These are phyloP conservation scores for Tribonema minus DNA, from an alignment of 108 stramenopile genomes.

Conservation along the genomic window DNA sequence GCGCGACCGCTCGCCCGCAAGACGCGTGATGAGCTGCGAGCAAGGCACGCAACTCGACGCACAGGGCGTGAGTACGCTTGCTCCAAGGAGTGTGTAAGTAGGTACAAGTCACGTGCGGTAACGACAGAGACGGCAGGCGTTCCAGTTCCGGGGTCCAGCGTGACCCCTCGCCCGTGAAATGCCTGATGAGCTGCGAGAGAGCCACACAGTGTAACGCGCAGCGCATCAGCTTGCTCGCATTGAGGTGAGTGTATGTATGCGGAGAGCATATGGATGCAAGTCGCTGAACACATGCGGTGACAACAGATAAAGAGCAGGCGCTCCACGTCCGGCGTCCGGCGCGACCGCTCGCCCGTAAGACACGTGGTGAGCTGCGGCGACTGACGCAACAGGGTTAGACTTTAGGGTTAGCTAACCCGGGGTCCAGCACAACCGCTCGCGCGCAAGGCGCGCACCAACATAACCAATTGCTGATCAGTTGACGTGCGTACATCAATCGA, in stretches of 20 bases:
- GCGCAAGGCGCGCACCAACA: conserved; percentile 59
- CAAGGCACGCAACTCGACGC: too few relatives aligned
- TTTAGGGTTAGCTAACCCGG: conserved; percentile 50
- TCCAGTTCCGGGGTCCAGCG: conserved; percentile 63
- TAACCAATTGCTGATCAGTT: too few relatives aligned
- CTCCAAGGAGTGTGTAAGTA: too few relatives aligned
- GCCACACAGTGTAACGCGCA: too few relatives aligned
- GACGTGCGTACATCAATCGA: too few relatives aligned
- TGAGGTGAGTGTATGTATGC: too few relatives aligned
- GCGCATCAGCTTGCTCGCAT: too few relatives aligned
- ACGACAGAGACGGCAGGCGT: conserved; percentile 27
- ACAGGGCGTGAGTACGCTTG: too few relatives aligned
- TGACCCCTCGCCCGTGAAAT: conserved; percentile 60
- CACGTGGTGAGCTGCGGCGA: conserved; percentile 62
- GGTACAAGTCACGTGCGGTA: too few relatives aligned
- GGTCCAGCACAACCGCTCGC: conserved; percentile 65
- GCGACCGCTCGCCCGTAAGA: conserved; percentile 59
- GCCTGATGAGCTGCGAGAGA: conserved; percentile 60
- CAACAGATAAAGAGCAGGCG: conserved; percentile 9
- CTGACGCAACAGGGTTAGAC: conserved; percentile 5
- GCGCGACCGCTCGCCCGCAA: conserved; percentile 62
- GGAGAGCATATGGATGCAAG: neutral
- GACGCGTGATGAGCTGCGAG: conserved; percentile 60
- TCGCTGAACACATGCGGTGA: neutral
- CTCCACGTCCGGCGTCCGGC: conserved; percentile 64